Conservation (phyloP, 805 yeast genomes). For the Barnettozyma salicaria region DNA sequence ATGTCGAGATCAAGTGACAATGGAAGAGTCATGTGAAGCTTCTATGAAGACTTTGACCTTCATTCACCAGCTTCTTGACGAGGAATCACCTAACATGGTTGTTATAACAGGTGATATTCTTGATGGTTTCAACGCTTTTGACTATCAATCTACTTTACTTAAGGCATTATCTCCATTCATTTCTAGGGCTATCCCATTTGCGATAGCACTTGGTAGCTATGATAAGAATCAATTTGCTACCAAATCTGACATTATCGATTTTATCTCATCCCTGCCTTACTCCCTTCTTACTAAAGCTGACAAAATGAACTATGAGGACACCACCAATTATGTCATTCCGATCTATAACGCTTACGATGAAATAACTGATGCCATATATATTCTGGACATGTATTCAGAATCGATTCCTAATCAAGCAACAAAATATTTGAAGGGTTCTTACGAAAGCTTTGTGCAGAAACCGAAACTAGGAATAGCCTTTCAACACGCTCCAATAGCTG, state of each 20-base stretch:
- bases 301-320: constrained; percentile 41
- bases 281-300: constrained; percentile 28
- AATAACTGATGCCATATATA: constrained; percentile 33
- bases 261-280: constrained; percentile 44
- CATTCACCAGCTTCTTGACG: constrained; percentile 43
- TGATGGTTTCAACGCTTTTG: constrained; percentile 51
- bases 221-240: constrained; percentile 49
- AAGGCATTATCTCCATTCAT: constrained; percentile 54
- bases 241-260: constrained; percentile 38
- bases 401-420: constrained; percentile 19
- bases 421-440: constrained; percentile 29
- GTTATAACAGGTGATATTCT: constrained; percentile 62
- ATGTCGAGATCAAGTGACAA: constrained; percentile 38
- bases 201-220: constrained; percentile 54
- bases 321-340: constrained; percentile 41
- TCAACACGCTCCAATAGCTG: constrained; percentile 63
- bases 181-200: constrained; percentile 49
- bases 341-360: constrained; percentile 29
- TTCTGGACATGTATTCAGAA: constrained; percentile 52
- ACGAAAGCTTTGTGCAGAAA: constrained; percentile 20
- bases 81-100: constrained; percentile 57
- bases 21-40: constrained; percentile 40
- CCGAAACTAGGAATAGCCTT: constrained; percentile 48
- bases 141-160: constrained; percentile 53
- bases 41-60: constrained; percentile 48